Evolutionary conservation across 345 rosid species (phyloP), one percentile per base, ranked within the genome.

Genomic region (Gossypium arboreum): DNA sequence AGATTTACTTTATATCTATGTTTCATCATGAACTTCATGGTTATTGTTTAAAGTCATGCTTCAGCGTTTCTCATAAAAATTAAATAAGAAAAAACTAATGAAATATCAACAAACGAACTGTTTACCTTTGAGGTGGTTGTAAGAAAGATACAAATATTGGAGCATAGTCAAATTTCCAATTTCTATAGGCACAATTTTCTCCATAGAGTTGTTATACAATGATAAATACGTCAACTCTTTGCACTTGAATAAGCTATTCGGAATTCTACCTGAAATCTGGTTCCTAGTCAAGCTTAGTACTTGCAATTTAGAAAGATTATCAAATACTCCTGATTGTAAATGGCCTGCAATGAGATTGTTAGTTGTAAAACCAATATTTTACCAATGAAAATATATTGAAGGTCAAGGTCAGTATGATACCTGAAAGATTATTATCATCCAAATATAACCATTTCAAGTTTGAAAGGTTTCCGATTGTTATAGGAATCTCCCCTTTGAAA

Each of bases 141-240:
- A 0, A 18, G 0, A 0, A 11, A 56, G 25, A 18, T 18, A 8
- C 4, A 56, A 18, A 2, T 2, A 0, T 0, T 20, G 3, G 1
- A 57, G 27, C 2, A 5, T 5, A 20, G 7, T 57, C 13, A 57
- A 57, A 10, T 57, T 57, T 9, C 27, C 13, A 13, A 57, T 20
- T 57, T 57, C 27, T 0, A 1, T 0, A 9, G 61, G 61, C 13
- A 57, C 6, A 20, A 1, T 9, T 9, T 24, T 29, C 27, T 18
- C 15, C 27, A 20, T 18, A 0, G 4, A 16, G 9, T 20, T 57
- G 12, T 18, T 2, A 9, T 0, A 2, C 20, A 56, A 2, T 1
- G 3, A 18, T 2, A 56, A 8, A 18, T 0, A 2, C 1, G 1
- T 6, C 2, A 57, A 57, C 0, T 57, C 1, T 57, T 57, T 22